Base-by-base conservation (phyloP, 371 early-diverging fungal species). In the Rhizopus sp. region DNA sequence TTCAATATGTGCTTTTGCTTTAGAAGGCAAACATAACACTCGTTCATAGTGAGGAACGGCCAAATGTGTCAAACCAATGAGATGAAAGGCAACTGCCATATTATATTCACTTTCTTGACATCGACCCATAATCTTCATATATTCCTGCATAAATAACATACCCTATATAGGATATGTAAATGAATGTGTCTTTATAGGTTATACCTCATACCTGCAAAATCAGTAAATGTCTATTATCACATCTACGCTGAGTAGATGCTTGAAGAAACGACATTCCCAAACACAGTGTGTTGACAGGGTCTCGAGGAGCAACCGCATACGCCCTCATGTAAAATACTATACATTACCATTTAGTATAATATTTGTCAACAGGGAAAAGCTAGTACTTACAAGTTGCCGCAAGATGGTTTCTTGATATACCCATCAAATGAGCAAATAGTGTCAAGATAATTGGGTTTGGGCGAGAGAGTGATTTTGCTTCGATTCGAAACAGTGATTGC, bases 31-130 rank as follows among this genome's bases (percentile, higher is more conserved):
- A 34, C 55, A 63, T 59, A 97, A 68, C 4, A 86, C 93, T 4
- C 82, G 75, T 50, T 86, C 84, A 64, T 97, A 97, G 59, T 93
- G 92, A 12, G 80, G 79, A 7, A 88, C 72, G 0, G 98, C 98
- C 30, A 93, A 66, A 62, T 91, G 89, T 4, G 76, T 75, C 42
- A 94, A 70, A 0, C 92, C 91, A 23, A 96, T 33, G 15, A 87
- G 82, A 67, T 97, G 98, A 63, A 92, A 94, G 1, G 90, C 88
- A 41, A 96, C 80, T 0, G 80, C 98, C 31, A 90, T 54, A 60
- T 97, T 97, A 60, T 89, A 97, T 40, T 86, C 85, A 4, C 91
- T 88, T 64, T 95, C 96, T 69, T 85, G 90, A 23, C 66, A 70
- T 12, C 64, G 54, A 3, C 66, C 70, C 15, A 75, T 70, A 7